Base-by-base conservation (phyloP, 1,139 yeast genomes). In the Suhomyces panamericanus region DNA sequence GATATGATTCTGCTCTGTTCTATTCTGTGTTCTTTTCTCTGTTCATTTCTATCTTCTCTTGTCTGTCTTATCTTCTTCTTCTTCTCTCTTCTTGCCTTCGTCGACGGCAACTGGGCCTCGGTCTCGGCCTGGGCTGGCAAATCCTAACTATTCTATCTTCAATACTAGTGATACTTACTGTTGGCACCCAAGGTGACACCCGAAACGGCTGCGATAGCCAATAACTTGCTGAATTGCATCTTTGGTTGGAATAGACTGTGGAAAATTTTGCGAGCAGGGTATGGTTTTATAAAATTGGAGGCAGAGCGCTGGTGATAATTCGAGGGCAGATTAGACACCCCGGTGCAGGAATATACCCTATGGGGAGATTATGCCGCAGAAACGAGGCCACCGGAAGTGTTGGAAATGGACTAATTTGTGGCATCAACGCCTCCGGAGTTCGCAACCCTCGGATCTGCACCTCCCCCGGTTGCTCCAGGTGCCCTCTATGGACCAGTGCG, bases 141-240 rank as follows among this genome's bases (percentile, higher is more conserved):
- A n/a, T n/a, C n/a, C n/a, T n/a, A n/a, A n/a, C n/a, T n/a, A n/a
- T n/a, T n/a, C 20, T 17, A 17, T 4, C 6, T 6, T 4, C 4
- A 4, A 17, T 17, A 6, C 20, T 17, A 17, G 20, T 11, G 38
- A 51, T 59, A 66, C 73, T 68, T 79, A 70, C 81, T 70, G 39
- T 35, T 43, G 47, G 76, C 75, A 59, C 72, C 78, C 49, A 71
- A 63, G 49, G 77, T 78, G 51, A 72, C 54, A 50, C 77, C 76
- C 49, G 77, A 66, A 44, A 76, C 60, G 56, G 78, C 75, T 51
- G 80, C 67, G 48, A 70, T 62, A 54, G 75, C 72, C 49, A 74
- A 55, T 53, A 76, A 54, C 54, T 75, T 66, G 64, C 69, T 77
- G 66, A 77, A 69, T 70, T 78, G 81, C 83, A 78, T 79, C 53